Conservation (phyloP, 305 asterid species). For the Fraxinus sp. region DNA sequence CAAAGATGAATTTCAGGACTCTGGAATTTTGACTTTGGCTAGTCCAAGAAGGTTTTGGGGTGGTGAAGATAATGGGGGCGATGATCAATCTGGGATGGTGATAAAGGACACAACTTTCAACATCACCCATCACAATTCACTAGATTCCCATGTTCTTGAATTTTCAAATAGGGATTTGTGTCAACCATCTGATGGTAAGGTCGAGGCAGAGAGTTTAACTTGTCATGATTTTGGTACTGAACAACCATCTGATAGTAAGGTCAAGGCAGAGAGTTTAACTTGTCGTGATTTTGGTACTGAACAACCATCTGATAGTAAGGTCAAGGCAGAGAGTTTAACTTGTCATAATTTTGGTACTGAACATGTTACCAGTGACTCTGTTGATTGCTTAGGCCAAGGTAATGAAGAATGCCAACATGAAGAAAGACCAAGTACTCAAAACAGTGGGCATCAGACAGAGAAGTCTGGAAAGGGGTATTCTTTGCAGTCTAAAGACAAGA, state of each 20-base stretch:
- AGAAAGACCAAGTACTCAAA: constrained; percentile 31
- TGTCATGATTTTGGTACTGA: constrained; percentile 25
- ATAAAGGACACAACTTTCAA: constrained; percentile 43
- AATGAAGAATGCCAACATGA: constrained; percentile 36
- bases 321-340: constrained; percentile 24
- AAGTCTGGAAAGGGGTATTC: constrained; percentile 50
- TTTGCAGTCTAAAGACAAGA: constrained; percentile 45
- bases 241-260: not conserved
- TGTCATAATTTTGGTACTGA: constrained; percentile 25
- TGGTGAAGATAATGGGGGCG: constrained; percentile 47
- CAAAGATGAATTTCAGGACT: constrained; percentile 50
- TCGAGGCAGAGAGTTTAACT: constrained; percentile 24
- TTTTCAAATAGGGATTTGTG: not conserved
- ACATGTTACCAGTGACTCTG: constrained; percentile 22
- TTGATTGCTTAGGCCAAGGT: constrained; percentile 25
- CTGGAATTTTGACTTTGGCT: constrained; percentile 33
- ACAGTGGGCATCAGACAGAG: constrained; percentile 34
- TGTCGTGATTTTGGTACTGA: constrained; percentile 25
- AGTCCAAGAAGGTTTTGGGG: constrained; percentile 54
- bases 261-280: constrained; percentile 25
- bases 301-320: constrained; percentile 4
- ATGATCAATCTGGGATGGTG: constrained; percentile 33
- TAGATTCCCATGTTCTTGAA: not conserved
- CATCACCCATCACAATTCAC: constrained; percentile 27
- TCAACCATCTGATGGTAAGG: not conserved